Base-by-base conservation (phyloP, 2,329 filamentous ascomycete genomes). In the Daldinia sp. region DNA sequence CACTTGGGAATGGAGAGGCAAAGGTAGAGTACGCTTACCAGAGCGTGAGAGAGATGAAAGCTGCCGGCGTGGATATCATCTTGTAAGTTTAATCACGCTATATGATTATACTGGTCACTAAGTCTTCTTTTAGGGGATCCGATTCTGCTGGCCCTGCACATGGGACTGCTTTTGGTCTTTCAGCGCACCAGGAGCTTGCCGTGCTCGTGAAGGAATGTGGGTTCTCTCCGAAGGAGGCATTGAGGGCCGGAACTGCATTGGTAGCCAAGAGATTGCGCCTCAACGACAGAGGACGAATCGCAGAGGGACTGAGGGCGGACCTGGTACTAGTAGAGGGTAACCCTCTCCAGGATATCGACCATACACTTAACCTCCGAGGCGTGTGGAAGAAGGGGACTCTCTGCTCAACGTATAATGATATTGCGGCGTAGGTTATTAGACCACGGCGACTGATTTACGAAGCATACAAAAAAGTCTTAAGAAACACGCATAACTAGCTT, bases 301-400 rank as follows among this genome's bases (percentile, higher is more conserved):
- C 35, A 8, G 51, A 55, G 41, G 65, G 63, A 23, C 15, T 66
- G 1, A 61, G 62, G 48, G 65, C 65, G 8, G 65, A 68, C 43
- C 19, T 68, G 23, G 58, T 68, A 2, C 37, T 68, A 30, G 52
- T 68, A 9, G 65, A 65, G 19, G 65, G 64, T 2, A 67, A 65
- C 25, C 64, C 64, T 13, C 62, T 67, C 1, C 39, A 67, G 41
- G 35, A 67, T n/a, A 67, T 67, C n/a, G 64, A 67, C 25, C 21
- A 43, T 15, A 67, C 64, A 13, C 56, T 67, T 17, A 37, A 67
- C 13, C 47, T 67, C 37, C 19, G 55, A 7, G 64, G 58, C 10
- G 64, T 67, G 0, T 67, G 64, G 64, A 64, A 65, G 35, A 47
- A 65, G 34, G 64, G 64, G 1, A 50, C 3, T 0, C 61, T 65